Base-by-base conservation (phyloP, 2,329 filamentous ascomycete genomes). In the Epichloe sylvatica region DNA sequence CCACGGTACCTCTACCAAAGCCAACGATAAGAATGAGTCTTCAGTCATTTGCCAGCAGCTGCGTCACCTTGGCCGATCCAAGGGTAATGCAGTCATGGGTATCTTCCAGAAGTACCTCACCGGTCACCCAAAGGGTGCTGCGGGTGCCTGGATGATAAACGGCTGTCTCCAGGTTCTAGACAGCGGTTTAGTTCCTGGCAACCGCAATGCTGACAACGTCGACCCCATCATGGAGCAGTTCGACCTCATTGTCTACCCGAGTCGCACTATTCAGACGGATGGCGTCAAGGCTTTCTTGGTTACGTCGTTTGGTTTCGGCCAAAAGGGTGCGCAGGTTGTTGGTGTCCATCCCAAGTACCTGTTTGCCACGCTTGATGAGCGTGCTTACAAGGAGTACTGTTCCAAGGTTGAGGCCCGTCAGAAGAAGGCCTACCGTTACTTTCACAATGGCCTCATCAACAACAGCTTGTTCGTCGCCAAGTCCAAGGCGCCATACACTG, bases 51-150 rank as follows among this genome's bases (percentile, higher is more conserved):
- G 91, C 75, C 82, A 96, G 67, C 94, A 98, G 71, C 81, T 98
- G 69, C 83, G 83, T 59, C 94, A 98, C 65, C 83, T 98, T 48
- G 92, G 92, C 57, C 86, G 92, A 60, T 84, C 83, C 70, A 96
- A 96, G 81, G 92, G 94, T 62, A 98, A 98, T 63, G 90, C 92
- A 34, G 76, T 98, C 13, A 71, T 97, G 56, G 92, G 90, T 74
- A 90, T 98, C 66, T 98, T 97, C 85, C 92, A 98, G 72, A 98
- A 98, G 72, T 97, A 94, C 69, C 82, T 98, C 54, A 98, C 94
- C 49, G 92, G 92, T 68, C 92, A 98, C 67, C 92, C 92, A 62
- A 98, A 98, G 81, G 92, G 92, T 83, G 91, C 92, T 61, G 92
- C 92, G 53, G 92, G 92, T 75, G 92, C 91, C 45, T 98, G 92